These are phyloP conservation scores for Passiflora organensis DNA, from an alignment of 345 rosid species.

Conservation along the genomic window DNA sequence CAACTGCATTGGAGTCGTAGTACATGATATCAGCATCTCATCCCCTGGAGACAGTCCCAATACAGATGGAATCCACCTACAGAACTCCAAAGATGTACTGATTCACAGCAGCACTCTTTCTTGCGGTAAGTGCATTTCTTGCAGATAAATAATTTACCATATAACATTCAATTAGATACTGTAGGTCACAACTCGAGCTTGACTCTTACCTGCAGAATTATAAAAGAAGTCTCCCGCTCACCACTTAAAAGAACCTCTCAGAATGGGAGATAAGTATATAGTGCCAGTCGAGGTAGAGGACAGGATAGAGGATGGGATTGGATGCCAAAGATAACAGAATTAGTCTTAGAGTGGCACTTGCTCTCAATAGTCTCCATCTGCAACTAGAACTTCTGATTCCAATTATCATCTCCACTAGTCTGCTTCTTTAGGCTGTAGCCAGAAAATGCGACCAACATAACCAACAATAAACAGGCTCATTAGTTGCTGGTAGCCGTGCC, in stretches of 20 bases:
- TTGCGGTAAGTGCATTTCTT: slow-evolving; percentile 53
- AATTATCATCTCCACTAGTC: no score
- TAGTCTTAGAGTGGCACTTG: no score
- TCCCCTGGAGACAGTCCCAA: slow-evolving; percentile 96
- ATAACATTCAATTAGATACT: slow-evolving; percentile 4
- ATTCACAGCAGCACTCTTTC: slow-evolving; percentile 61
- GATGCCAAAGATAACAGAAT: not conserved
- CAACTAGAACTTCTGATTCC: no score
- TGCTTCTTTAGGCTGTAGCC: no score
- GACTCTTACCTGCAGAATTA: slow-evolving; percentile 15
- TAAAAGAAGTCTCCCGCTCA: slow-evolving; percentile 3
- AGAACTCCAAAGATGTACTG: slow-evolving; percentile 75
- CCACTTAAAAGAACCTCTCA: no score
- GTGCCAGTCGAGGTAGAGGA: slow-evolving; percentile 3
- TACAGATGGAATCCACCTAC: slow-evolving; percentile 96
- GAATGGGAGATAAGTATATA: slow-evolving; percentile 3
- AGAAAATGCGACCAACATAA: no score
- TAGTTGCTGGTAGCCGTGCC: no score
- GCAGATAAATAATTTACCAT: slow-evolving; percentile 1
- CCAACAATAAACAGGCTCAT: no score
- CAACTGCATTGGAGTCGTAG: slow-evolving; percentile 72
- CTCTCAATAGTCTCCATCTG: no score
- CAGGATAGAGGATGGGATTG: no score
- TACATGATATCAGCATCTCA: slow-evolving; percentile 55
- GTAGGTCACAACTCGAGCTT: no score